phyloP scores from a whole-genome alignment of 129 eudicot species.

The Oenanthe sinensis region DNA sequence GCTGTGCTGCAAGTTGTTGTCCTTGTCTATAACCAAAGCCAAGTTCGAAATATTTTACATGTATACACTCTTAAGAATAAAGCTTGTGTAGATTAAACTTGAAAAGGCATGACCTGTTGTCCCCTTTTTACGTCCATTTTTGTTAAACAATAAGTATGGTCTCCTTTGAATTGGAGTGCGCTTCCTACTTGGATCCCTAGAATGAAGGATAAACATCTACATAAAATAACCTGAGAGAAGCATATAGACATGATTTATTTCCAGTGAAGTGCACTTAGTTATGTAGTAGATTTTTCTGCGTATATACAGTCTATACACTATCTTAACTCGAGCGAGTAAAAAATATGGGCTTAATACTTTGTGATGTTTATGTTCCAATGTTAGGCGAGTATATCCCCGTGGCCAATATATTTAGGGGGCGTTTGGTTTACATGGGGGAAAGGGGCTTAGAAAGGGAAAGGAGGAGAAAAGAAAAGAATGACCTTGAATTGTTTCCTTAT shows the following conservation, averaged over 20 bases:
- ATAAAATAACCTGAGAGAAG: background rate
- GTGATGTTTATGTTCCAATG: background rate
- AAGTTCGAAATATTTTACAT: background rate
- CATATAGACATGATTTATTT: background rate
- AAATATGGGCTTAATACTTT: background rate
- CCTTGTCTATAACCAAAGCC: background rate
- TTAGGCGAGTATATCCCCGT: background rate
- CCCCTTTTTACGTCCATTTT: background rate
- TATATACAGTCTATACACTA: background rate
- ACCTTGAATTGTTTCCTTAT: too few species aligned
- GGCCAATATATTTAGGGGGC: background rate
- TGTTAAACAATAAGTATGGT: background rate
- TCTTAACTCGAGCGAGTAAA: background rate
- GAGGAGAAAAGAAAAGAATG: too few species aligned
- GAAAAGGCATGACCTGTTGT: background rate
- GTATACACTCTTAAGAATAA: background rate
- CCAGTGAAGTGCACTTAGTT: background rate
- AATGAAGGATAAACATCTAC: background rate
- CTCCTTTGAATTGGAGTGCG: background rate
- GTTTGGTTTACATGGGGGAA: too few species aligned
- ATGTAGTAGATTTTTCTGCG: background rate
- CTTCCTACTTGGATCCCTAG: background rate
- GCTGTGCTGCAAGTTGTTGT: background rate
- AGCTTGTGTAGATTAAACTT: background rate
- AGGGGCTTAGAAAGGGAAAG: too few species aligned